A percentile compares a stretch with the other conserved stretches of the same genome.
phyloP scores from a whole-genome alignment of 306 rosid genomes.

The Boehmeria nivea region DNA sequence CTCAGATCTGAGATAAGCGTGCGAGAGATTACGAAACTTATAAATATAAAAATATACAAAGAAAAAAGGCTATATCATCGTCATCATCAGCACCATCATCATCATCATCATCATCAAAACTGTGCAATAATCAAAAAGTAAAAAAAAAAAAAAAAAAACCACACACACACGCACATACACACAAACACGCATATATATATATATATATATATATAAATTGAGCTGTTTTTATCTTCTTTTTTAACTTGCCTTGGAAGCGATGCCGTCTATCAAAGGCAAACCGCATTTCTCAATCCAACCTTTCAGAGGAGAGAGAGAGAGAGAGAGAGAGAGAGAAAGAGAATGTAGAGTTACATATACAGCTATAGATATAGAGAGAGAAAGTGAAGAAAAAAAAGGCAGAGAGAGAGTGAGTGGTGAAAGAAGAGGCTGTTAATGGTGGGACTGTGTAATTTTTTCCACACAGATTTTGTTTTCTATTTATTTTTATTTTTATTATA shows the following conservation, averaged over 20 bases:
- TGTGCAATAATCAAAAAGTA: slow-evolving; percentile 9
- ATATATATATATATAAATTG: neutral
- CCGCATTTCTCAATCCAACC: slow-evolving; percentile 45
- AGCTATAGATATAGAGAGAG: slow-evolving; percentile 12
- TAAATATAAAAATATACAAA: slow-evolving; percentile 9
- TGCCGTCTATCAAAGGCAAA: slow-evolving; percentile 44
- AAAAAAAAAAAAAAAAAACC: slow-evolving; percentile 15
- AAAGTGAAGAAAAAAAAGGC: neutral
- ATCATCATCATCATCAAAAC: too few species aligned
- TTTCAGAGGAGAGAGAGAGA: slow-evolving; percentile 23
- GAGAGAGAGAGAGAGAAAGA: slow-evolving; percentile 14
- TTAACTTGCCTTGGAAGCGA: slow-evolving; percentile 94
- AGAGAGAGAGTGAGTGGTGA: neutral
- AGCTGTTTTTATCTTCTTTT: slow-evolving; percentile 18
- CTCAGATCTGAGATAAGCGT: slow-evolving; percentile 72
- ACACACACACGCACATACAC: neutral
- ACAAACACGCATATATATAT: neutral
- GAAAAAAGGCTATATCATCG: slow-evolving; percentile 17
- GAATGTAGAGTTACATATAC: slow-evolving; percentile 1
- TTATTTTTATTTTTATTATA: neutral
- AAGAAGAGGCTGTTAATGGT: slow-evolving; percentile 18
- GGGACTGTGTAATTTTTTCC: slow-evolving; percentile 17
- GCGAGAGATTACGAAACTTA: too few species aligned
- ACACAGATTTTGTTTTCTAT: neutral
- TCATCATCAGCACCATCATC: slow-evolving; percentile 18